Conservation (phyloP, 108 stramenopile species). For the Skeletonema grethae region DNA sequence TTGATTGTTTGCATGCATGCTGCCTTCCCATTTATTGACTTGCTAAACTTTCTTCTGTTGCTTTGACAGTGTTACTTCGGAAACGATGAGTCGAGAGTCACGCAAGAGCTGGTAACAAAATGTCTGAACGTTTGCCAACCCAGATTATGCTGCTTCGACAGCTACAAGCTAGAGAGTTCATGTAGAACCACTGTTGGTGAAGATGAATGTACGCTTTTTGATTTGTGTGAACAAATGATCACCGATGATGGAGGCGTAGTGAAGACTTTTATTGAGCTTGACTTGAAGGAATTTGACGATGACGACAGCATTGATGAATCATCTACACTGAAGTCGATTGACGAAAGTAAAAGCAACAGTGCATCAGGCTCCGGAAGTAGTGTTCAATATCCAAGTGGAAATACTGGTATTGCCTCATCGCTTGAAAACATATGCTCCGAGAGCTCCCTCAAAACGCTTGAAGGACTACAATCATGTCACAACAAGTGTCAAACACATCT, state of each 20-base stretch:
- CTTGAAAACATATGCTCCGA: slow-evolving; percentile 5
- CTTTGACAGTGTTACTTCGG: neutral
- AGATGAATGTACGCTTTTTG: neutral
- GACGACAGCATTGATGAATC: neutral
- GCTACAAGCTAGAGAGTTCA: neutral
- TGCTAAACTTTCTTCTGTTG: neutral
- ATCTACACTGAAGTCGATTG: too few relatives aligned
- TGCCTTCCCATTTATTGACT: neutral
- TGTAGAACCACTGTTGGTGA: neutral
- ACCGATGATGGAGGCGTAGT: neutral
- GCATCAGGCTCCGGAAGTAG: neutral
- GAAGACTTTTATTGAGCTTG: neutral
- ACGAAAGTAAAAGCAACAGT: neutral
- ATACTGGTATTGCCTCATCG: neutral
- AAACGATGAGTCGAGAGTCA: neutral
- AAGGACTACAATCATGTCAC: slow-evolving; percentile 16
- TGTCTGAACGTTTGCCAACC: neutral
- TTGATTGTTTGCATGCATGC: too few relatives aligned
- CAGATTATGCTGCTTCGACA: neutral
- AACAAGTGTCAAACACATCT: slow-evolving; percentile 30
- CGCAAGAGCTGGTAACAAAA: neutral
- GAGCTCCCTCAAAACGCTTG: slow-evolving; percentile 18
- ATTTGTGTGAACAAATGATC: neutral
- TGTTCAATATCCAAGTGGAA: neutral
- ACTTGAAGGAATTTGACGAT: neutral